Evolutionary conservation across 106 monocot species (phyloP).

Genomic region (Triglochin maritima): DNA sequence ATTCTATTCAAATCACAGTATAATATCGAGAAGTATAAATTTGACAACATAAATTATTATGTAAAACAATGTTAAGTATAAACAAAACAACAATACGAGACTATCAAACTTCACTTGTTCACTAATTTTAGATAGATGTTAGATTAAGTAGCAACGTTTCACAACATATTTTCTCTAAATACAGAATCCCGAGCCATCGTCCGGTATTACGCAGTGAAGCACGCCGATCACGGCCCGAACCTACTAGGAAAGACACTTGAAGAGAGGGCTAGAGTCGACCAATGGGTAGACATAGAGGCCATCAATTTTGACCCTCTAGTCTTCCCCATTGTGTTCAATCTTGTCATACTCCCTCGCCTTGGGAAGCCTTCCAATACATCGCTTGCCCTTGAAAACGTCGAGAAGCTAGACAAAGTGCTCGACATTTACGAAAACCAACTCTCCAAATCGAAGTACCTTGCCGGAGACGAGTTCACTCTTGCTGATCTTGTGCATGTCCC

Average conservation of each 20-base stretch:
- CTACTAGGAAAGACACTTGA: constrained; percentile 25
- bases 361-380: constrained; percentile 13
- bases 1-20: no score
- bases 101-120: no score
- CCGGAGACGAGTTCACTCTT: constrained; percentile 29
- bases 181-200: constrained; percentile 33
- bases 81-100: no score
- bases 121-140: no score
- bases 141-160: no score
- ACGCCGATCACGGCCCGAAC: constrained; percentile 11
- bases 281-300: constrained; percentile 39
- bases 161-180: neutral
- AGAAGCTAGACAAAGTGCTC: constrained; percentile 26
- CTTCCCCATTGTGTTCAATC: constrained; percentile 30
- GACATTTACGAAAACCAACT: constrained; percentile 29
- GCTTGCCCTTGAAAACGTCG: neutral
- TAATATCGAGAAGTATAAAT: no score
- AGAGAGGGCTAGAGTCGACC: constrained; percentile 26
- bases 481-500: constrained; percentile 24
- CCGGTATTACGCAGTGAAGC: constrained; percentile 32
- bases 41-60: no score
- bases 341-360: constrained; percentile 14
- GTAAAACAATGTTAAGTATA: no score
- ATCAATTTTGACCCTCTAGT: constrained; percentile 27
- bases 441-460: constrained; percentile 25